Evolutionary conservation across 192 early-diverging fungal species (phyloP), one percentile per base, ranked within the genome.

Genomic region (Gamsiella multidivaricata): DNA sequence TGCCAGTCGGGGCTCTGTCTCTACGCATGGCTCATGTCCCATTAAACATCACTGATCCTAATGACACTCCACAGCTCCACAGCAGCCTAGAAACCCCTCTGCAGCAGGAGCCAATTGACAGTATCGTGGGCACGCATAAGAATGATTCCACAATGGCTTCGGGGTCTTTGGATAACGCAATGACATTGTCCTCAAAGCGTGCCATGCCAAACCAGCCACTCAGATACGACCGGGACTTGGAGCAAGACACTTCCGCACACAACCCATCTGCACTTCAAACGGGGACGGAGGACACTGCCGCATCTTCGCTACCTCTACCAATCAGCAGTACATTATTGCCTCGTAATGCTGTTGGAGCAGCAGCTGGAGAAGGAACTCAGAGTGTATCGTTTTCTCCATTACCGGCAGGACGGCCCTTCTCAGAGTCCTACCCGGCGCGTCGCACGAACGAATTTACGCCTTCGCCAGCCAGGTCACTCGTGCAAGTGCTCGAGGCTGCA

Each of bases 401-500:
- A 0, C 55, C 55, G 8, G 6, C 31, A 15, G 51, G 33, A 0
- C 54, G 53, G 11, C 17, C 65, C 6, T 49, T 62, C 10, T 39
- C 72, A 28, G 72, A 76, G 6, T 62, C 59, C 4, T 28, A 61
- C 17, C 53, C 37, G 4, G 45, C 50, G 23, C 59, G 51, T 1
- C 57, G 59, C 5, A 20, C 50, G 5, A 50, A 67, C 22, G 72
- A 66, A 17, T 66, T 49, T 41, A 33, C 58, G 7, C 22, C 57
- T 25, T 67, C 65, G 23, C 65, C 64, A 20, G 34, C 59, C 18
- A 45, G 58, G 49, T 76, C 72, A n/a, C 29, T 76, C 12, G 52
- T 36, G 1, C 65, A 67, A 17, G 65, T 62, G 3, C 65, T 67
- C 5, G 58, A 76, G 41, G 36, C 25, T 33, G 53, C 59, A 4